Conservation (phyloP, 176 grass and related monocot genomes). For the Tillandsia leiboldiana region DNA sequence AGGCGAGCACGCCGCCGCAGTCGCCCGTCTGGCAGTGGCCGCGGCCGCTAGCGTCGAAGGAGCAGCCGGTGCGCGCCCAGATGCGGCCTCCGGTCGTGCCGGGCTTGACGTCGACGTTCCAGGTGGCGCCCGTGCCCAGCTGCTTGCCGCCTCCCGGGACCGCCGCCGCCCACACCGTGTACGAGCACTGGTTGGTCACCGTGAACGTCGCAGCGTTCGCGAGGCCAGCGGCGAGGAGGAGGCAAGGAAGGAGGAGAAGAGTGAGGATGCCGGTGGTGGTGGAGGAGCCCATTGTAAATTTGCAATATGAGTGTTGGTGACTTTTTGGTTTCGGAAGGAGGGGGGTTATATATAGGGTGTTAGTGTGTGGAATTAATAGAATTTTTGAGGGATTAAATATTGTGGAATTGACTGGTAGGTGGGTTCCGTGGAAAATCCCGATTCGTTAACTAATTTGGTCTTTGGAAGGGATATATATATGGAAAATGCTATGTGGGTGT, state of each 20-base stretch:
- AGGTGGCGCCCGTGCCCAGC: constrained; percentile 26
- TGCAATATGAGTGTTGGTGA: too few species aligned
- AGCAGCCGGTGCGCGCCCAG: constrained; percentile 55
- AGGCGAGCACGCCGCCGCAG: constrained; percentile 35
- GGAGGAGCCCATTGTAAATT: too few species aligned
- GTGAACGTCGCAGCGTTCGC: constrained; percentile 39
- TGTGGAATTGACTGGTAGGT: too few species aligned
- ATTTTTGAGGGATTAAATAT: too few species aligned
- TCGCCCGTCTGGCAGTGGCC: constrained; percentile 44
- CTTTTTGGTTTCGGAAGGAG: too few species aligned
- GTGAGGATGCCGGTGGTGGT: not conserved
- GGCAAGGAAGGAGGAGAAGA: constrained; percentile 1
- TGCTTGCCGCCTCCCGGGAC: constrained; percentile 28
- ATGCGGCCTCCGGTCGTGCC: constrained; percentile 25
- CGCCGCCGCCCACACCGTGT: constrained; percentile 42
- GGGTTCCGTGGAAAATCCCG: too few species aligned
- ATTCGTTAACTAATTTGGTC: too few species aligned
- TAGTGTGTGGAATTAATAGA: too few species aligned
- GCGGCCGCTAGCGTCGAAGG: constrained; percentile 30
- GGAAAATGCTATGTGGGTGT: too few species aligned
- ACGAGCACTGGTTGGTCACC: constrained; percentile 32
- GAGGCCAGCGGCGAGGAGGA: not conserved
- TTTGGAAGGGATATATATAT: too few species aligned
- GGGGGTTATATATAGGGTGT: too few species aligned
- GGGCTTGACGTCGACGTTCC: constrained; percentile 3